Evolutionary conservation across 1,284 basidiomycete species (phyloP).

Genomic region (Cyathus olla): DNA sequence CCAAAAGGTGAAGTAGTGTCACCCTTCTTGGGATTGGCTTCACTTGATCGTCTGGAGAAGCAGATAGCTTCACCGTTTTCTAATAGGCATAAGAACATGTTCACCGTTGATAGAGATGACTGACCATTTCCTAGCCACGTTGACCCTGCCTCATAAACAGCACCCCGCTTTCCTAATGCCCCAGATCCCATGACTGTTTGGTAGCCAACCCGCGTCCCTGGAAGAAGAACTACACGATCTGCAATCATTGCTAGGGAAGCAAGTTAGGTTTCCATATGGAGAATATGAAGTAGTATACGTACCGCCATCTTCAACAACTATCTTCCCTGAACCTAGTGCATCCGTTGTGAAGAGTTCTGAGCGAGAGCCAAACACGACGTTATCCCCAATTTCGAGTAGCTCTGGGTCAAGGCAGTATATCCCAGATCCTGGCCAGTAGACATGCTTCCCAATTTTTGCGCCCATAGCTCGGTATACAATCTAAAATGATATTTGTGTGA

Average conservation of each 20-base stretch:
- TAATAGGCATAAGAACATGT: constrained; percentile 8
- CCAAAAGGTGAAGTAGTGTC: constrained; percentile 58
- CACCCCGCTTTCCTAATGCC: constrained; percentile 50
- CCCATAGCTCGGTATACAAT: constrained; percentile 56
- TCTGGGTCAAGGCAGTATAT: constrained; percentile 58
- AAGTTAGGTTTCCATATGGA: neutral
- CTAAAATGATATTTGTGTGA: constrained; percentile 17
- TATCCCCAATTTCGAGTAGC: constrained; percentile 57
- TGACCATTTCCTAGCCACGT: constrained; percentile 59
- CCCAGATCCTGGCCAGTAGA: constrained; percentile 61
- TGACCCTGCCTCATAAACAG: constrained; percentile 52
- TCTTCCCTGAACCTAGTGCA: constrained; percentile 48
- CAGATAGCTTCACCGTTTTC: constrained; percentile 50
- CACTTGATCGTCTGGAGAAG: constrained; percentile 38
- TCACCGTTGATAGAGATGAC: constrained; percentile 11
- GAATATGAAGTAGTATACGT: neutral
- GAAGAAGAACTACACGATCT: constrained; percentile 57
- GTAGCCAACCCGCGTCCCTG: constrained; percentile 51
- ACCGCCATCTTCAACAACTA: constrained; percentile 51
- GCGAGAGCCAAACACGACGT: constrained; percentile 60
- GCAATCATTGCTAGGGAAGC: constrained; percentile 54
- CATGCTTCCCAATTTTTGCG: constrained; percentile 55
- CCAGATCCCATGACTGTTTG: constrained; percentile 59
- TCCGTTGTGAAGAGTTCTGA: constrained; percentile 57
- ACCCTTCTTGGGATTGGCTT: constrained; percentile 8